Evolutionary conservation across 495 filamentous ascomycete species (phyloP), one percentile per base, ranked within the genome.

Genomic region (Stereocaulon alpinum): DNA sequence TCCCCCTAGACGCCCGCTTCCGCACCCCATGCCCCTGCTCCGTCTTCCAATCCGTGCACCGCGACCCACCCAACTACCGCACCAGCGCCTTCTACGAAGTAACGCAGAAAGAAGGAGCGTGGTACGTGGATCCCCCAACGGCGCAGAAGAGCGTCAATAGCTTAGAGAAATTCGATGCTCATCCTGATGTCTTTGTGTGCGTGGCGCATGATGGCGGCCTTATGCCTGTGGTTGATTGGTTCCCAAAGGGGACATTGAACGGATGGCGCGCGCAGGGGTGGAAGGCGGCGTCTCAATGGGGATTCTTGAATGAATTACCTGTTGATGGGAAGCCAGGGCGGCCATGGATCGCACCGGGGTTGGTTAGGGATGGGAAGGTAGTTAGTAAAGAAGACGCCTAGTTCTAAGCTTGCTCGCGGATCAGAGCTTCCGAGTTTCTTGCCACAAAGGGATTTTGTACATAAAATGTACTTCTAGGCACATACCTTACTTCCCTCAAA

Each of bases 251-350:
- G 10, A 56, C 27, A 40, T 70, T 75, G 4, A 80, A 84, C 65
- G 70, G 66, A 0, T 86, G 78, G 69, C 69, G 70, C 54, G 47
- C 72, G 58, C 74, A 80, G 59, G 78, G 72, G 12, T 83, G 77
- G 77, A 72, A 72, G n/a, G 59, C 73, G 51, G 68, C 77, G 56
- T 66, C 64, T 3, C 63, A 71, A 22, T 85, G 82, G 82, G 59
- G 69, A 56, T 85, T 85, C 64, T 63, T 85, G 55, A 73, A 70
- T 29, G 79, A 84, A 56, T 83, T 82, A 52, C 68, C 68, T 6
- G 29, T 64, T 14, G 58, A 66, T 53, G 67, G 67, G n/a, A 61
- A 59, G 32, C 65, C 65, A 1, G 68, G 67, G 14, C 47, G 65
- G 37, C 43, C 44, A 2, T 55, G 55, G 55, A 43, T 70, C 18